Conservation (phyloP, 2,329 filamentous ascomycete genomes). For the Spiromastix sp. region DNA sequence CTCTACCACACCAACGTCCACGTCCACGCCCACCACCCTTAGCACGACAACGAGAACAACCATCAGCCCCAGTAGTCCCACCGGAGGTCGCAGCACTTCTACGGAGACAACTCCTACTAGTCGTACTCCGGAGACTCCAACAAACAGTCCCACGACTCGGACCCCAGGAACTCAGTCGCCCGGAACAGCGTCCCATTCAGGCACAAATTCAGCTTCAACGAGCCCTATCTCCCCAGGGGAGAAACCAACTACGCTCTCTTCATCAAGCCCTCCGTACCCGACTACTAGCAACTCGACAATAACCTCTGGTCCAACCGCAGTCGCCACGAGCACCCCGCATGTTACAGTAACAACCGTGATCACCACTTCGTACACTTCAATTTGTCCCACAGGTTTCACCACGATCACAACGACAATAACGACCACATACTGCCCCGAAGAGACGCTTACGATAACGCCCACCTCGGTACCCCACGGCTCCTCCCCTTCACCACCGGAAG, state of each 20-base stretch:
- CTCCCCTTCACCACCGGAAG: constrained; percentile 20
- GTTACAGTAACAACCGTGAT: constrained; percentile 26
- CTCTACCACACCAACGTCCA: constrained; percentile 4
- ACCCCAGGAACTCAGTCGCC: background rate
- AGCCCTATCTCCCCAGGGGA: background rate
- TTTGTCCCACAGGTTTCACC: constrained; percentile 34
- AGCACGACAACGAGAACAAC: background rate
- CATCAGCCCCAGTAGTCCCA: background rate
- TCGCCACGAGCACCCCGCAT: constrained; percentile 6
- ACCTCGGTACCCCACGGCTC: no score
- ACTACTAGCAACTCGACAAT: background rate
- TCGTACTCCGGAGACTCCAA: background rate
- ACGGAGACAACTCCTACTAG: constrained; percentile 7
- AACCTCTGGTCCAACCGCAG: background rate
- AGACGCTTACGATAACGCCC: constrained; percentile 15
- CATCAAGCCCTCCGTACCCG: background rate
- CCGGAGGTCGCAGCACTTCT: constrained; percentile 8
- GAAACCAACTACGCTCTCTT: background rate
- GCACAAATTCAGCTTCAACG: constrained; percentile 5
- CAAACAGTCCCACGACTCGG: background rate
- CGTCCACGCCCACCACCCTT: background rate
- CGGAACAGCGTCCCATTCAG: constrained; percentile 9
- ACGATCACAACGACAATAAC: constrained; percentile 30
- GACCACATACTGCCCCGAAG: constrained; percentile 27
- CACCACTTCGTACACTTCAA: constrained; percentile 30